Evolutionary conservation across 805 yeast species (phyloP), one percentile per base, ranked within the genome.

Genomic region (Monosporozyma aquatica): DNA sequence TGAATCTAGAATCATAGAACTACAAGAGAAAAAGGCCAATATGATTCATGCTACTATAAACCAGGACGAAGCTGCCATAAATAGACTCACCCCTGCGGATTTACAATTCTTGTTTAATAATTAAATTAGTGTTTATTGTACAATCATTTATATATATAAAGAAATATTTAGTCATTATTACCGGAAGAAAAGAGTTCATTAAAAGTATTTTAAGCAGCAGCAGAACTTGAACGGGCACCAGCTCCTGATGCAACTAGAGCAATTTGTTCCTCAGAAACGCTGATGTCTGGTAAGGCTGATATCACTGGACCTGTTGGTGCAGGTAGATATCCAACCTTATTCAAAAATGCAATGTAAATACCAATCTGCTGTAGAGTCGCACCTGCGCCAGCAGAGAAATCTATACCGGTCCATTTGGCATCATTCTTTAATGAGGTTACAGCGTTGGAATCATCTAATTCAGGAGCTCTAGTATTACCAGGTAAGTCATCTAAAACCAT

Each of bases 31-130:
- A 66, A 92, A 92, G 68, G 97, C 98, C 10, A 86, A 86, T 53
- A 92, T 92, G 99, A 92, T 92, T 47, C 82, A 86, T 60, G 99
- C 99, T 1, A 92, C 97, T 0, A 82, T 92, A 42, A 94, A 89
- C 47, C 81, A 82, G 43, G 98, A 92, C 54, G 94, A 87, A 50
- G 82, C 81, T 11, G 97, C 98, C 1, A 82, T 92, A 37, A 87
- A 74, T 57, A 70, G 89, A 47, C 70, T 92, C 48, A 87, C 96
- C 0, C 95, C 97, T 0, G 94, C 86, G 29, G 99, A 92, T 61
- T 73, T 92, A 67, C 97, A 92, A 64, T 92, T 92, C 63, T 73
- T 92, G 67, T 92, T 92, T 64, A 83, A 78, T 70, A 87, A 86
- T 55, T 90, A 66, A 49, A 18, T 23, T 40, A 17, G 15, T 29